These are phyloP conservation scores for Mortierella sp. DNA, from an alignment of 371 early-diverging fungal genomes.

Conservation along the genomic window DNA sequence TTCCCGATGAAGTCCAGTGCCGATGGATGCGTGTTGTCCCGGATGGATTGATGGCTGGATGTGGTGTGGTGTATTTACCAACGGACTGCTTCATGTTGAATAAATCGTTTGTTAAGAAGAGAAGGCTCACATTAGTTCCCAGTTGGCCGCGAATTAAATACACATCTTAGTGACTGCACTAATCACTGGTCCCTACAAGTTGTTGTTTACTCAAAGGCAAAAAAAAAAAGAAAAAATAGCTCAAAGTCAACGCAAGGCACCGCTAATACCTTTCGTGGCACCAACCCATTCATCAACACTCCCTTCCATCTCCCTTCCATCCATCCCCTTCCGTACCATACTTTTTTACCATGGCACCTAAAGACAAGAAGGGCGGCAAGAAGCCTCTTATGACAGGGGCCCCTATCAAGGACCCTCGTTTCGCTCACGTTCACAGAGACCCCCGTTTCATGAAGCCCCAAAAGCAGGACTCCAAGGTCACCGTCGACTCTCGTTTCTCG, in stretches of 20 bases:
- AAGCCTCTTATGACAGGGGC: conserved; percentile 6
- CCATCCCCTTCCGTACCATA: neutral
- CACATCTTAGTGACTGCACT: conserved; percentile 3
- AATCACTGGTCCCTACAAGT: neutral
- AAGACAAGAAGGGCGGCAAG: conserved; percentile 35
- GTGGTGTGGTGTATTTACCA: conserved; percentile 44
- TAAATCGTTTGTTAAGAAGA: conserved; percentile 52
- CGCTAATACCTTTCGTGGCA: neutral
- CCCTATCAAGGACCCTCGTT: conserved; percentile 83
- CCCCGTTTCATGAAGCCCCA: conserved; percentile 90
- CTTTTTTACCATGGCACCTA: conserved; percentile 38
- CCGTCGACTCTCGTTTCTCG: conserved; percentile 92
- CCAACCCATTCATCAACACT: neutral
- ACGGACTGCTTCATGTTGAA: conserved; percentile 58
- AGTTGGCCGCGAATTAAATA: conserved; percentile 1
- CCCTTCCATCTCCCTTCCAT: neutral
- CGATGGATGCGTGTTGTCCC: neutral
- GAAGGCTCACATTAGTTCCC: conserved; percentile 29
- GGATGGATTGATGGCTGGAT: conserved; percentile 21
- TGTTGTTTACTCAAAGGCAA: neutral
- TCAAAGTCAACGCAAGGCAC: neutral
- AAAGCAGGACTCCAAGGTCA: conserved; percentile 86
- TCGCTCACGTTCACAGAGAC: conserved; percentile 86
- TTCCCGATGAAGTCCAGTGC: too few relatives aligned
- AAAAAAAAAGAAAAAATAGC: neutral